These are phyloP conservation scores for Microsporum ferrugineum DNA, from an alignment of 2,329 filamentous ascomycete genomes.

Conservation along the genomic window DNA sequence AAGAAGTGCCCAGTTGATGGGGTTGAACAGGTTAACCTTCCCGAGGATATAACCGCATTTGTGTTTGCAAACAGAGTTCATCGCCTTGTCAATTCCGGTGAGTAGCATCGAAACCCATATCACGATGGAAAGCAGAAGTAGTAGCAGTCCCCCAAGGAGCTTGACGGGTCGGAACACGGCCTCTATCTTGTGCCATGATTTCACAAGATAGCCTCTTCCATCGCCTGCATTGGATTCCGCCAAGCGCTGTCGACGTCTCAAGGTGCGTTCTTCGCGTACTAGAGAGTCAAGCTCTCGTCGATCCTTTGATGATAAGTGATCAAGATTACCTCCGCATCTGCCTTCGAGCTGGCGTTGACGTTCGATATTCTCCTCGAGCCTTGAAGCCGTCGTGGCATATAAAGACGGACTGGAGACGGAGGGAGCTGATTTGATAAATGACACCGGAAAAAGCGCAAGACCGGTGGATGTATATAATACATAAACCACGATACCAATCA, in stretches of 20 bases:
- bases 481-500: constrained; percentile 75
- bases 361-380: constrained; percentile 78
- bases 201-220: constrained; percentile 61
- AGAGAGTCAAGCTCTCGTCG: constrained; percentile 78
- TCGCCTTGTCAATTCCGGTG: constrained; percentile 90
- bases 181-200: constrained; percentile 66
- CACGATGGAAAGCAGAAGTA: constrained; percentile 62
- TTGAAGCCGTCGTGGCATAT: constrained; percentile 62
- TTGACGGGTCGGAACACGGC: constrained; percentile 80
- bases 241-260: constrained; percentile 78
- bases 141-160: constrained; percentile 67
- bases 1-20: constrained; percentile 81
- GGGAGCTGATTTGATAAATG: constrained; percentile 84
- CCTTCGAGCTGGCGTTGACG: constrained; percentile 83
- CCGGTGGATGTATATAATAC: constrained; percentile 80
- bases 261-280: constrained; percentile 78
- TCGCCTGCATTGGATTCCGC: constrained; percentile 68
- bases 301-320: constrained; percentile 70
- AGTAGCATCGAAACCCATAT: constrained; percentile 89
- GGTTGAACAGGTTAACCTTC: constrained; percentile 84
- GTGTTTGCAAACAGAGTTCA: constrained; percentile 83
- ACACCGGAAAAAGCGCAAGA: constrained; percentile 75
- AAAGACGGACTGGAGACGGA: constrained; percentile 72
- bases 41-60: constrained; percentile 87
- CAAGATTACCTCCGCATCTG: constrained; percentile 64